Percentiles rank a stretch among this genome's conserved stretches.
Conservation (phyloP, 139 green algal genomes). For the Chlorella sp. region DNA sequence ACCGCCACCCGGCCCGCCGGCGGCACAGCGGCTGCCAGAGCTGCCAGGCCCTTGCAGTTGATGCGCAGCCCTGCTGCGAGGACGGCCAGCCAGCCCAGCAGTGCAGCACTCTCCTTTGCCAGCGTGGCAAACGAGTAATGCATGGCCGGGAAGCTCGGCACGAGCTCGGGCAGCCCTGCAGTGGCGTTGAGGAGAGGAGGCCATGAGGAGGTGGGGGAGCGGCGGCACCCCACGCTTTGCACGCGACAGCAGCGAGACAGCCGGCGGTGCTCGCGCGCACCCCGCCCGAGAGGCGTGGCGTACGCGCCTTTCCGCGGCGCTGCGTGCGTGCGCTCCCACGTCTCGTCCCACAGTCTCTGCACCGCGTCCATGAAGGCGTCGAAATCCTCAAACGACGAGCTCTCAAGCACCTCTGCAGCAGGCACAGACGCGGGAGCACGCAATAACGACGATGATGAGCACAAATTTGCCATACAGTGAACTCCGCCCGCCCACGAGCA, state of each 20-base stretch:
- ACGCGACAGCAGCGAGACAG: too few relatives aligned
- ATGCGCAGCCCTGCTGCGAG: not conserved
- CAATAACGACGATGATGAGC: too few relatives aligned
- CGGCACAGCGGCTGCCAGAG: not conserved
- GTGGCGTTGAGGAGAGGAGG: too few relatives aligned
- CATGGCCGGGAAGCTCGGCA: not conserved
- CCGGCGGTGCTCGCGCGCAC: too few relatives aligned
- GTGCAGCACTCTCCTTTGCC: not conserved
- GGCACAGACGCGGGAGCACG: not conserved
- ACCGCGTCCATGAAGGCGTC: conserved; percentile 21
- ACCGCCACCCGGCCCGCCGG: not conserved
- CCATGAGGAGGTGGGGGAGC: not conserved
- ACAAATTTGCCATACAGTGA: not conserved
- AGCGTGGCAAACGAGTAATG: not conserved
- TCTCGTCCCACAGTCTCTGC: conserved; percentile 24
- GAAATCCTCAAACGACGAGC: conserved; percentile 13
- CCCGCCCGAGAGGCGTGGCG: too few relatives aligned
- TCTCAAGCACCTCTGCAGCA: conserved; percentile 33
- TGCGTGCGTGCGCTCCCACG: conserved; percentile 20
- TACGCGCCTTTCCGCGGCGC: conserved; percentile 3
- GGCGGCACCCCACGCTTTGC: too few relatives aligned
- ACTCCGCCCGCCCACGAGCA: not conserved
- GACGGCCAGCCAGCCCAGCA: conserved; percentile 2
- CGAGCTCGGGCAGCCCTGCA: conserved; percentile 11
- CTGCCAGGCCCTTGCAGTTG: not conserved